Base-by-base conservation (phyloP, 164 flowering plant genomes). In the Sedum album region DNA sequence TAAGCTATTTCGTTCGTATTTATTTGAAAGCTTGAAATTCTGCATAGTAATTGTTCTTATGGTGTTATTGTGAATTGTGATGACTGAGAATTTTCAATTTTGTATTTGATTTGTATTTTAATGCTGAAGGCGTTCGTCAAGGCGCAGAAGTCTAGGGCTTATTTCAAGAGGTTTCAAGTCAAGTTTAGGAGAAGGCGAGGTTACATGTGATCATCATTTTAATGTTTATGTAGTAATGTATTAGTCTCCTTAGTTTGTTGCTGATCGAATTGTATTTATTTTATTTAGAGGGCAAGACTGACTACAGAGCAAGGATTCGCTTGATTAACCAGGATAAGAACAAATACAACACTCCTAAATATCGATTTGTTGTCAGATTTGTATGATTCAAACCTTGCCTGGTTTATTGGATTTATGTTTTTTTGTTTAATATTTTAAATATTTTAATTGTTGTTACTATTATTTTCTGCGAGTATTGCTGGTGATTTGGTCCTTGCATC, bases 331-430 rank as follows among this genome's bases (percentile, higher is more conserved):
- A 92, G 69, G 96, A 92, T 79, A 92, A 92, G 76, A 90, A 92
- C 74, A 92, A 92, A 71, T 90, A 90, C 78, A 92, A 90, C 79
- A 92, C 94, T n/a, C n/a, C n/a, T n/a, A n/a, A n/a, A n/a, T n/a
- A n/a, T n/a, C 88, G 97, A 0, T 84, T 86, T 73, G n/a, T n/a
- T n/a, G n/a, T n/a, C n/a, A n/a, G n/a, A 76, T 85, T 84, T 73
- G 96, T 90, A 90, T 88, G 87, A 88, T 79, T 5, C 57, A 21
- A 21, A 5, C 15, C 15, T 5, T 60, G 7, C 28, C 15, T 38
- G 18, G 17, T n/a, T 66, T 18, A n/a, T 14, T 48, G 21, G 15
- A 25, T 17, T 9, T n/a, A n/a, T n/a, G n/a, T n/a, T n/a, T n/a
- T n/a, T n/a, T n/a, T n/a, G n/a, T n/a, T n/a, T n/a, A n/a, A n/a